Percentiles rank a stretch among this genome's conserved stretches.
Evolutionary conservation across 2,329 filamentous ascomycete genomes (phyloP).

Genomic region (Lasiodiplodia theobromae): DNA sequence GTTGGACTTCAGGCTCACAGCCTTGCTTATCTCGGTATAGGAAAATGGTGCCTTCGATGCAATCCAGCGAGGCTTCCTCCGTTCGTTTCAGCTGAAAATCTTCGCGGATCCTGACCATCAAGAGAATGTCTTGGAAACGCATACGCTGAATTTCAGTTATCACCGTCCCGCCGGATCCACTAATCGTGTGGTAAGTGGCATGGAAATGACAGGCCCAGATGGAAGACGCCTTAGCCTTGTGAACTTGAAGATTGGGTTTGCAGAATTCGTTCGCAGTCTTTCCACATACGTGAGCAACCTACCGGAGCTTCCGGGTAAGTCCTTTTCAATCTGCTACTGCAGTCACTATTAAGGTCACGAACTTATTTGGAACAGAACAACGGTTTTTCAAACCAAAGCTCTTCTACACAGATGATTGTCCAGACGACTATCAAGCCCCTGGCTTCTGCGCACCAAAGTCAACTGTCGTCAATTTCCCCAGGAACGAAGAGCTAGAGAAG

Average conservation of each 20-base stretch:
- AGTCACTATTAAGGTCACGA: neutral
- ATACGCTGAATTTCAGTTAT: slow-evolving; percentile 59
- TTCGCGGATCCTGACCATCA: slow-evolving; percentile 48
- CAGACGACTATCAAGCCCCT: slow-evolving; percentile 49
- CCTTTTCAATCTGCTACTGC: too few relatives aligned
- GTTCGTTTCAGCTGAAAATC: slow-evolving; percentile 56
- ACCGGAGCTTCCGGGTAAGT: slow-evolving; percentile 33
- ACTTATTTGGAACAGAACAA: neutral
- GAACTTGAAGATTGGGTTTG: slow-evolving; percentile 51
- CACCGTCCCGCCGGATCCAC: neutral
- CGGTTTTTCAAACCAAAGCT: slow-evolving; percentile 35
- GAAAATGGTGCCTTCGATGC: slow-evolving; percentile 58
- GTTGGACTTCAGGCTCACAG: slow-evolving; percentile 30
- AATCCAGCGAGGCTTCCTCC: slow-evolving; percentile 51
- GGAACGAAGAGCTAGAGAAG: slow-evolving; percentile 48
- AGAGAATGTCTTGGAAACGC: slow-evolving; percentile 55
- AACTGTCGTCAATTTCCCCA: slow-evolving; percentile 46
- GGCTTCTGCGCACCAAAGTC: slow-evolving; percentile 47
- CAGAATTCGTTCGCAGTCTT: slow-evolving; percentile 52
- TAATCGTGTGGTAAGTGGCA: slow-evolving; percentile 31
- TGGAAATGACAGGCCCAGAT: slow-evolving; percentile 41
- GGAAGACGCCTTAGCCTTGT: slow-evolving; percentile 45
- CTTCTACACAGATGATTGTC: slow-evolving; percentile 52
- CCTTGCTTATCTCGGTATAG: slow-evolving; percentile 43
- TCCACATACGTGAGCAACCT: slow-evolving; percentile 46